A percentile compares a stretch with the other conserved stretches of the same genome.
Conservation (phyloP, 192 early-diverging fungal genomes). For the Entomortierella chlamydospora region DNA sequence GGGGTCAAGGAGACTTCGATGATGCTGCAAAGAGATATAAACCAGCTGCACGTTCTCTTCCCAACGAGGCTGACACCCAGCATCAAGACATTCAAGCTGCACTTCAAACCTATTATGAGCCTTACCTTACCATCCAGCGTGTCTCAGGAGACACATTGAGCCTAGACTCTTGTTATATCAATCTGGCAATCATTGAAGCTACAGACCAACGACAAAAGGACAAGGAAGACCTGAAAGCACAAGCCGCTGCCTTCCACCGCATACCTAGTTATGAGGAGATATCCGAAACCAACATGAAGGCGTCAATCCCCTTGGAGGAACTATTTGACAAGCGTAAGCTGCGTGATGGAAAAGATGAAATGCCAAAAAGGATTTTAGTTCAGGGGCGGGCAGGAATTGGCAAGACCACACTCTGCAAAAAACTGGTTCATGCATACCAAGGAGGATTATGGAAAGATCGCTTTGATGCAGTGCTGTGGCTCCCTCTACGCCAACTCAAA, state of each 20-base stretch:
- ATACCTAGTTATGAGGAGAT: conserved; percentile 3
- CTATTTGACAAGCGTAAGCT: conserved; percentile 17
- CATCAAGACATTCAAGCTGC: too few relatives aligned
- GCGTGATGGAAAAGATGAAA: conserved; percentile 10
- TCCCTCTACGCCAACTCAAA: conserved; percentile 20
- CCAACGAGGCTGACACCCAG: too few relatives aligned
- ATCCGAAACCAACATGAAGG: neutral
- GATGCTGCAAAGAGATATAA: too few relatives aligned
- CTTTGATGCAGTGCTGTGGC: conserved; percentile 18
- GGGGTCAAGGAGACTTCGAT: too few relatives aligned
- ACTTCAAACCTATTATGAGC: too few relatives aligned
- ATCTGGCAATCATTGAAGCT: conserved; percentile 20
- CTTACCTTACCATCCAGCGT: too few relatives aligned
- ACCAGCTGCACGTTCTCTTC: too few relatives aligned
- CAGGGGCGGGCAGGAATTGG: conserved; percentile 37
- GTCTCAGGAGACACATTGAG: conserved; percentile 12
- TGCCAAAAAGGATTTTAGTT: conserved; percentile 22
- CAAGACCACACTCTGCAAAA: conserved; percentile 35
- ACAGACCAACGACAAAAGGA: conserved; percentile 20
- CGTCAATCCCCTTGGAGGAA: conserved; percentile 13
- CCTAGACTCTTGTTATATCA: conserved; percentile 16
- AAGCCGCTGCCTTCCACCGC: conserved; percentile 10
- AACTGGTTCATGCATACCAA: conserved; percentile 17
- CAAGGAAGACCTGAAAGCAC: conserved; percentile 11
- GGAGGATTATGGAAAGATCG: conserved; percentile 12